Evolutionary conservation across 1,139 yeast genomes (phyloP).

Genomic region (Entelexis sorbosivorans): DNA sequence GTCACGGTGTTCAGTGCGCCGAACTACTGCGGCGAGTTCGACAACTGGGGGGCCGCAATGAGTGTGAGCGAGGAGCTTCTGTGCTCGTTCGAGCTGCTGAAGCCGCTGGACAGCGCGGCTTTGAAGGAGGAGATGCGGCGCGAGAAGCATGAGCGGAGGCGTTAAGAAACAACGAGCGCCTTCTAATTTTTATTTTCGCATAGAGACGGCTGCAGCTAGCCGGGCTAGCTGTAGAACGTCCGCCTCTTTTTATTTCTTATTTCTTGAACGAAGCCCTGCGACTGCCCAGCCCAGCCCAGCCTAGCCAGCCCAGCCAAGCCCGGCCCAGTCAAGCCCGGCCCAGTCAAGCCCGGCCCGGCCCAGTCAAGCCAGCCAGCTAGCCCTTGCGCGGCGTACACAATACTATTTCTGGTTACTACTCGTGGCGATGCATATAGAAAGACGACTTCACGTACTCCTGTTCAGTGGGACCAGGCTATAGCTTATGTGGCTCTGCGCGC

Average conservation of each 20-base stretch:
- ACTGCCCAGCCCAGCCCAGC: too few species aligned
- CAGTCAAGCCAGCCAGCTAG: too few species aligned
- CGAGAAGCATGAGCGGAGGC: slow-evolving; percentile 29
- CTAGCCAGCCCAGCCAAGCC: too few species aligned
- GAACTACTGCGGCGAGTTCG: slow-evolving; percentile 96
- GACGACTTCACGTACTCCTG: neutral
- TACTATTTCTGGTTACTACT: neutral
- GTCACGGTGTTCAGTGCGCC: slow-evolving; percentile 95
- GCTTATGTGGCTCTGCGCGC: too few species aligned
- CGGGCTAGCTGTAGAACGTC: neutral
- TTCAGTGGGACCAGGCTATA: too few species aligned
- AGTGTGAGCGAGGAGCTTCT: slow-evolving; percentile 89
- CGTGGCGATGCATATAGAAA: neutral
- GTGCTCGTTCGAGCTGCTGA: slow-evolving; percentile 90
- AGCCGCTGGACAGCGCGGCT: slow-evolving; percentile 88
- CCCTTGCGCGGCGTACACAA: too few species aligned
- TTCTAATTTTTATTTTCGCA: neutral
- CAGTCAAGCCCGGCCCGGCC: too few species aligned
- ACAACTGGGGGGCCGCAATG: slow-evolving; percentile 99
- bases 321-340: too few species aligned
- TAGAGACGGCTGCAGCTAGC: neutral
- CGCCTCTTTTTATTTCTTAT: neutral
- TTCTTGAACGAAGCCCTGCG: neutral
- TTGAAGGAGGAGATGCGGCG: slow-evolving; percentile 61
- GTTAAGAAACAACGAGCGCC: neutral